Conservation (phyloP, 1,139 yeast genomes). For the Waltiozyma sp. region DNA sequence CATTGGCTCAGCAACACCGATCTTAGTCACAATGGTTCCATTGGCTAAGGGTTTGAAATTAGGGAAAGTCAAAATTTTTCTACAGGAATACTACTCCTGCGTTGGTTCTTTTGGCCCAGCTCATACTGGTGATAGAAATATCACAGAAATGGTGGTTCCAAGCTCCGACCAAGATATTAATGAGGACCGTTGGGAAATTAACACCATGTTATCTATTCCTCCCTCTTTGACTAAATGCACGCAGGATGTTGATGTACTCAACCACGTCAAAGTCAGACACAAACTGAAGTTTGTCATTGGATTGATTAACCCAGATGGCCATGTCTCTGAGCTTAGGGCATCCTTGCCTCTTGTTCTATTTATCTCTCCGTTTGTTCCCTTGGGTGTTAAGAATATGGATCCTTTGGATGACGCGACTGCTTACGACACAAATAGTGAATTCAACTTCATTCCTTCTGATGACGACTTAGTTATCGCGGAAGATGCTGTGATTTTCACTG, state of each 20-base stretch:
- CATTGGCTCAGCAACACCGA: conserved; percentile 68
- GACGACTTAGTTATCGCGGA: conserved; percentile 12
- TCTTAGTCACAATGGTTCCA: conserved; percentile 67
- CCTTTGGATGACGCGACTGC: conserved; percentile 14
- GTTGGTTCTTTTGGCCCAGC: conserved; percentile 42
- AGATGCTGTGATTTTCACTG: conserved; percentile 23
- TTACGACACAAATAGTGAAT: conserved; percentile 13
- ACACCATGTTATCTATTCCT: conserved; percentile 52
- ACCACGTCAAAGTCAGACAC: conserved; percentile 47
- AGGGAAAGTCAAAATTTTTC: conserved; percentile 56
- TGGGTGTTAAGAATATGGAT: conserved; percentile 34
- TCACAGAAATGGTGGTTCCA: conserved; percentile 34
- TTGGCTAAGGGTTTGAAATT: conserved; percentile 67
- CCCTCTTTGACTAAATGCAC: conserved; percentile 63
- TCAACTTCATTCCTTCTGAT: conserved; percentile 15
- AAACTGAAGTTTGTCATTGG: conserved; percentile 46
- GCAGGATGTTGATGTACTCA: conserved; percentile 68
- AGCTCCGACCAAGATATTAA: conserved; percentile 17
- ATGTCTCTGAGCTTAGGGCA: conserved; percentile 58
- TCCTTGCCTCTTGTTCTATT: conserved; percentile 53
- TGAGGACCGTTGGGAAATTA: conserved; percentile 71
- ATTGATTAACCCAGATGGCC: conserved; percentile 54
- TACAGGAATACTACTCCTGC: conserved; percentile 59
- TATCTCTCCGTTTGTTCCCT: conserved; percentile 67
- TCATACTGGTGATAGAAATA: conserved; percentile 47